These are phyloP conservation scores for Neodidymelliopsis sp. DNA, from an alignment of 2,329 filamentous ascomycete species.

Conservation along the genomic window DNA sequence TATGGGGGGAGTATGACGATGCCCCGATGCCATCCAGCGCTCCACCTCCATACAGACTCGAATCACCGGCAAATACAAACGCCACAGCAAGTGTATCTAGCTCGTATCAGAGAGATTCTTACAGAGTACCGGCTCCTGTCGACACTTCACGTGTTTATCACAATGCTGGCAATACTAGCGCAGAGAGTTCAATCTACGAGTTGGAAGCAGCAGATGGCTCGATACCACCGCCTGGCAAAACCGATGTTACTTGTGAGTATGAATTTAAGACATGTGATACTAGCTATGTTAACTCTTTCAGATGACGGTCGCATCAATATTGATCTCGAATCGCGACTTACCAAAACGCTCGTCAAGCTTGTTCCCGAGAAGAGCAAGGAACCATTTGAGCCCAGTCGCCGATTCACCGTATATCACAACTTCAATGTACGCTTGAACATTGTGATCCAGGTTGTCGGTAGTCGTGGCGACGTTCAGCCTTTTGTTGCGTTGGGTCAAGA, in stretches of 20 bases:
- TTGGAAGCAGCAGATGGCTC: constrained; percentile 1
- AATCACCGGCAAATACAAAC: background rate
- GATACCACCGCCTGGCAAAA: constrained; percentile 20
- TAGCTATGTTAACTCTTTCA: constrained; percentile 2
- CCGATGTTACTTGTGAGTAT: constrained; percentile 21
- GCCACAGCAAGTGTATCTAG: background rate
- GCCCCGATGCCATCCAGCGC: background rate
- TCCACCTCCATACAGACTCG: constrained; percentile 9
- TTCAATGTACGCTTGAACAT: constrained; percentile 53
- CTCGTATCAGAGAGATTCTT: background rate
- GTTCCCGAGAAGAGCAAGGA: constrained; percentile 24
- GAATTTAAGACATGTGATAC: too few species aligned
- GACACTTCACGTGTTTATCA: background rate
- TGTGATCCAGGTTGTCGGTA: constrained; percentile 64
- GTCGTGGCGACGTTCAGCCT: constrained; percentile 64
- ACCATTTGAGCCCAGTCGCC: constrained; percentile 9
- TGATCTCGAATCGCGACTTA: constrained; percentile 32
- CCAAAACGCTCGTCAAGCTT: constrained; percentile 27
- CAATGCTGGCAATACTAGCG: background rate
- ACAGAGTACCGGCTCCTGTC: background rate
- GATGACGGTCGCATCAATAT: constrained; percentile 38
- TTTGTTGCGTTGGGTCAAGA: constrained; percentile 64
- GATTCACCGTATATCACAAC: constrained; percentile 5
- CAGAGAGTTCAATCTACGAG: constrained; percentile 1
- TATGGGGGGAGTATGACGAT: constrained; percentile 9